Evolutionary conservation across 2,329 filamentous ascomycete species (phyloP).

Genomic region (Fusarium dlaminii): DNA sequence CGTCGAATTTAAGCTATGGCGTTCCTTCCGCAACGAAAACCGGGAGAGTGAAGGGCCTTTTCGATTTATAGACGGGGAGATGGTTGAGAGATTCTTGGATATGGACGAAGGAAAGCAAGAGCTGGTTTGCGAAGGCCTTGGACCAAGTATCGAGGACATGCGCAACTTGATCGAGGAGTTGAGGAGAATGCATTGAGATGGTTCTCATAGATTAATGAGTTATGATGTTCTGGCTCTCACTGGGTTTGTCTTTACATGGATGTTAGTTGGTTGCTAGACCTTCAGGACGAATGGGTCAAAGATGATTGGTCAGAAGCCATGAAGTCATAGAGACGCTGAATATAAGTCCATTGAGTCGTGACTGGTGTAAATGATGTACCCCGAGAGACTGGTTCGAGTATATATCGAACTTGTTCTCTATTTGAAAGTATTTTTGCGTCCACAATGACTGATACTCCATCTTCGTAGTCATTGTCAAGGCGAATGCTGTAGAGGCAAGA

Average conservation of each 20-base stretch:
- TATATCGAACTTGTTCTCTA: not conserved
- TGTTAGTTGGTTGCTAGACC: not conserved
- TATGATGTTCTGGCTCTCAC: not conserved
- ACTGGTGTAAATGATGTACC: not conserved
- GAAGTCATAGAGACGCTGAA: not conserved
- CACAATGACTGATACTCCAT: not conserved
- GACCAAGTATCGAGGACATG: constrained; percentile 70
- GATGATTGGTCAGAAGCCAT: constrained; percentile 33
- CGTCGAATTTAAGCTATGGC: constrained; percentile 80
- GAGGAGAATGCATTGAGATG: constrained; percentile 65
- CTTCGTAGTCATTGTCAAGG: constrained; percentile 1
- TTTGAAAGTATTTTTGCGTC: not conserved
- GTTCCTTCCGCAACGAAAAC: constrained; percentile 81
- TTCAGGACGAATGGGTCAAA: constrained; percentile 39
- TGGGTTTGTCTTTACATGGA: not conserved
- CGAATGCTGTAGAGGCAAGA: constrained; percentile 19
- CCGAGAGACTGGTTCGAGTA: not conserved
- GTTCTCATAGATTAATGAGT: not conserved
- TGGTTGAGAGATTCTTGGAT: constrained; percentile 86
- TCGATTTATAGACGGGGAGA: constrained; percentile 90
- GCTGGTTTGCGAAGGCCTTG: constrained; percentile 64
- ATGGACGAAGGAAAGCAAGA: constrained; percentile 67
- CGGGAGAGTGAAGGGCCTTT: constrained; percentile 80
- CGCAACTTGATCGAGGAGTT: constrained; percentile 70
- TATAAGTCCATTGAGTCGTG: constrained; percentile 20